Evolutionary conservation across 2,329 filamentous ascomycete species (phyloP).

Genomic region (Cytospora schulzeri): DNA sequence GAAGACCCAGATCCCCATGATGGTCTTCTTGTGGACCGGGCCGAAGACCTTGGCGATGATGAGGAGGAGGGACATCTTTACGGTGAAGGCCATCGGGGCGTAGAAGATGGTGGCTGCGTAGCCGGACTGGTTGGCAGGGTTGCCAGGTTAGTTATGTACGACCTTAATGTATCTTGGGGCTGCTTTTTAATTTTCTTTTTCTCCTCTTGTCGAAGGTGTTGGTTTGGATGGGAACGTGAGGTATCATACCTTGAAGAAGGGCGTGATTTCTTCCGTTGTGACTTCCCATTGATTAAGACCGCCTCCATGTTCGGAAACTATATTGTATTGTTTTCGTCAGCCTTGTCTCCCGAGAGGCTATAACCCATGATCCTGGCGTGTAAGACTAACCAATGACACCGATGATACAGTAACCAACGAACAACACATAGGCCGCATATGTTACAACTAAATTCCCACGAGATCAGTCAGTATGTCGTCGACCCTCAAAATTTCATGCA

Average conservation of each 20-base stretch:
- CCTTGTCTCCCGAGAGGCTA: background rate
- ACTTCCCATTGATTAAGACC: slow-evolving; percentile 42
- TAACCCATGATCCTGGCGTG: background rate
- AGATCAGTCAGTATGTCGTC: background rate
- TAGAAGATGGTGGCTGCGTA: slow-evolving; percentile 50
- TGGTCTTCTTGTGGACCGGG: slow-evolving; percentile 41
- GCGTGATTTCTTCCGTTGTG: slow-evolving; percentile 32
- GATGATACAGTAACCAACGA: slow-evolving; percentile 35
- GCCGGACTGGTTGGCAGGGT: slow-evolving; percentile 34
- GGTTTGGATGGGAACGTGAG: too few species aligned
- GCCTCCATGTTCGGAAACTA: slow-evolving; percentile 38
- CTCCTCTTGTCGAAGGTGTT: too few species aligned
- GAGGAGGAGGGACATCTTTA: slow-evolving; percentile 47
- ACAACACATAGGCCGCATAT: slow-evolving; percentile 31
- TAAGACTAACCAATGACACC: slow-evolving; percentile 31
- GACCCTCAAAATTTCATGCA: background rate
- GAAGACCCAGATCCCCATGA: slow-evolving; percentile 42
- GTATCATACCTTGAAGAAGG: slow-evolving; percentile 43
- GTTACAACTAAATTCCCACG: background rate
- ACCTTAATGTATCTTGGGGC: too few species aligned
- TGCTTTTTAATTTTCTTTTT: too few species aligned
- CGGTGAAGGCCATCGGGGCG: slow-evolving; percentile 45
- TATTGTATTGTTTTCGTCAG: background rate
- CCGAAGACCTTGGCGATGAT: slow-evolving; percentile 48
- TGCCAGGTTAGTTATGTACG: background rate